phyloP scores from a whole-genome alignment of 306 rosid genomes.

The Datisca glomerata region DNA sequence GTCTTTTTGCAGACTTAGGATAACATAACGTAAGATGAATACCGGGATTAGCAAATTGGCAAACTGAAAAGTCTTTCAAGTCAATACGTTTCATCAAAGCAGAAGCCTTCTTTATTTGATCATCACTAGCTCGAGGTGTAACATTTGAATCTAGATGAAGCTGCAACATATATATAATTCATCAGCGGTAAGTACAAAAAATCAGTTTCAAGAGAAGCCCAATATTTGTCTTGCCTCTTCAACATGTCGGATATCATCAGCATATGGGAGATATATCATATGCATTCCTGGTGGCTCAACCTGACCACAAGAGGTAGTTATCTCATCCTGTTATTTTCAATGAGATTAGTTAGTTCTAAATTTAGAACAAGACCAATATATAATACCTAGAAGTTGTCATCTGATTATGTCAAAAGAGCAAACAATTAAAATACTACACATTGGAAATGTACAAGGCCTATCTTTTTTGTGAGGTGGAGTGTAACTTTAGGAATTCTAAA shows the following conservation, averaged over 20 bases:
- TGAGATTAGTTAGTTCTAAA: no score
- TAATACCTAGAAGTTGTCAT: slow-evolving; percentile 3
- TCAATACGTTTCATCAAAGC: slow-evolving; percentile 65
- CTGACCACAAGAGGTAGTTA: slow-evolving; percentile 58
- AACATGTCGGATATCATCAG: slow-evolving; percentile 78
- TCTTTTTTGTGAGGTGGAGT: no score
- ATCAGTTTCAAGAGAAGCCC: slow-evolving; percentile 7
- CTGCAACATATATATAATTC: slow-evolving; percentile 29
- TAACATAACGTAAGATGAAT: slow-evolving; percentile 7
- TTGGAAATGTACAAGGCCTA: no score
- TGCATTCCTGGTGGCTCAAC: slow-evolving; percentile 96
- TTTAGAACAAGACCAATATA: not conserved
- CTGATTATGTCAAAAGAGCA: no score
- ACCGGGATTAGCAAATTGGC: slow-evolving; percentile 85
- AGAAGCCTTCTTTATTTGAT: slow-evolving; percentile 62
- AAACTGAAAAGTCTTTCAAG: slow-evolving; percentile 70
- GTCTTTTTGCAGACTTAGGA: no score
- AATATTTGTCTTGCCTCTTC: slow-evolving; percentile 63
- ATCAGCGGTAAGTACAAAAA: slow-evolving; percentile 13
- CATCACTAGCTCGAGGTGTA: slow-evolving; percentile 50
- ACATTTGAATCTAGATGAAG: slow-evolving; percentile 33
- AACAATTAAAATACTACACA: no score
- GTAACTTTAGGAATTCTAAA: no score
- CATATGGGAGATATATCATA: slow-evolving; percentile 84
- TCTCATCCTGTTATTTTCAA: slow-evolving; percentile 76